phyloP scores from a whole-genome alignment of 1,284 basidiomycete genomes.

The Hymenochaete sp. region DNA sequence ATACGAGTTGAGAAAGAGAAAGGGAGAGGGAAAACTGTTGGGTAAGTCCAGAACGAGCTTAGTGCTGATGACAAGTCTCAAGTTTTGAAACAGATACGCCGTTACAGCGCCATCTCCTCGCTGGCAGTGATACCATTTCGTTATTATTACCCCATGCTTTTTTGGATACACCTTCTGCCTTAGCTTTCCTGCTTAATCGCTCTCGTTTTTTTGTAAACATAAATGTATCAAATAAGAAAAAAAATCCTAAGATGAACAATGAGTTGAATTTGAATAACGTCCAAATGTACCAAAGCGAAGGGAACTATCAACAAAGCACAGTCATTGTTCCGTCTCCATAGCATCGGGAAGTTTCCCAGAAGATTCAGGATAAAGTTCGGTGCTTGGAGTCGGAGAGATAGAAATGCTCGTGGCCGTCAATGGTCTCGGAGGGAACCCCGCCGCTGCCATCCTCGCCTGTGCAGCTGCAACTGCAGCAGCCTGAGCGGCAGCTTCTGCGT shows the following conservation, averaged over 20 bases:
- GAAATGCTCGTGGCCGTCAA: no score
- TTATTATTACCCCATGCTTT: not conserved
- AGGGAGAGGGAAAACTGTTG: conserved; percentile 68
- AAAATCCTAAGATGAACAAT: no score
- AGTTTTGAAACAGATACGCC: conserved; percentile 18
- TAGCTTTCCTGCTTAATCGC: no score
- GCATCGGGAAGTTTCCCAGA: no score
- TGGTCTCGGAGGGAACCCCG: no score
- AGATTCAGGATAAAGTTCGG: no score
- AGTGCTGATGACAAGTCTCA: conserved; percentile 15
- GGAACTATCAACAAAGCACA: no score
- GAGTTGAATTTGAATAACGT: no score
- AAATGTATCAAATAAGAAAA: conserved; percentile 5
- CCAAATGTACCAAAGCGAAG: no score
- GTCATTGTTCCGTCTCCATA: no score
- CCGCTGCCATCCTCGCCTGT: no score
- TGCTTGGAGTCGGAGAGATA: no score
- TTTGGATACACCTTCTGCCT: not conserved
- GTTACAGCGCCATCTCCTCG: conserved; percentile 23
- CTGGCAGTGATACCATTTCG: conserved; percentile 22
- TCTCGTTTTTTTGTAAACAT: conserved; percentile 2
- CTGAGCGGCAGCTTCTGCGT: conserved; percentile 2
- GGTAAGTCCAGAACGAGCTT: conserved; percentile 33
- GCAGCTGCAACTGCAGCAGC: conserved; percentile 4
- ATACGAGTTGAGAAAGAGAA: conserved; percentile 82